Evolutionary conservation across 768 basidiomycete species (phyloP), one percentile per base, ranked within the genome.

Genomic region (Termitomyces sp.): DNA sequence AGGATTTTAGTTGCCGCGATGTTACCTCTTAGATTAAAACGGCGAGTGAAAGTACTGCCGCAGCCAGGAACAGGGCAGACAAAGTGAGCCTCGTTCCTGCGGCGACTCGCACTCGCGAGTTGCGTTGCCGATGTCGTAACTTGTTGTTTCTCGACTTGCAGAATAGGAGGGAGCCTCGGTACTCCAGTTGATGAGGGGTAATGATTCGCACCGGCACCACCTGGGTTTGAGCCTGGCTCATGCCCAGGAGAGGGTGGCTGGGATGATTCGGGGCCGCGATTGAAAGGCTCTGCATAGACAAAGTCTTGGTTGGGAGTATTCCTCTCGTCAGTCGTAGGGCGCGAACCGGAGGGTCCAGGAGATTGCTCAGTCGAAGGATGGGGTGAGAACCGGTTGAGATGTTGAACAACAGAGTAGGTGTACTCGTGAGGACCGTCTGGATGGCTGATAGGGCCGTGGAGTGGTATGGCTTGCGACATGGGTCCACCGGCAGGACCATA

Each of bases 101-200:
- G 77, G 51, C 94, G 79, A 68, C 89, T 94, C 49, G 90, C 90
- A 67, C 91, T 94, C 12, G 94, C 94, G 3, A 89, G 80, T 70
- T 95, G 93, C 1, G 94, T 98, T 23, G 94, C 94, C 15, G 88
- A 88, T 20, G 94, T 96, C 39, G 94, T 98, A 31, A 98, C 94
- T 71, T 93, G 91, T 73, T 92, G 89, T 73, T 92, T 94, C 74
- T 94, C 91, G 49, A 94, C 91, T 71, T 93, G 91, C 31, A 91
- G 73, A 65, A 94, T 93, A 45, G 89, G 91, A 36, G 91, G 91
- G 4, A 94, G 76, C 48, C 80, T 73, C 6, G 78, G 78, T 6
- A 80, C 80, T 48, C 77, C 76, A 41, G 70, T 73, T 33, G 78
- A 76, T 5, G 79, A 77, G 1, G 80, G 79, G 62, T 81, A 81